A percentile compares a stretch with the other conserved stretches of the same genome.
Evolutionary conservation across 805 yeast species (phyloP).

Genomic region (Candida loeiensis): DNA sequence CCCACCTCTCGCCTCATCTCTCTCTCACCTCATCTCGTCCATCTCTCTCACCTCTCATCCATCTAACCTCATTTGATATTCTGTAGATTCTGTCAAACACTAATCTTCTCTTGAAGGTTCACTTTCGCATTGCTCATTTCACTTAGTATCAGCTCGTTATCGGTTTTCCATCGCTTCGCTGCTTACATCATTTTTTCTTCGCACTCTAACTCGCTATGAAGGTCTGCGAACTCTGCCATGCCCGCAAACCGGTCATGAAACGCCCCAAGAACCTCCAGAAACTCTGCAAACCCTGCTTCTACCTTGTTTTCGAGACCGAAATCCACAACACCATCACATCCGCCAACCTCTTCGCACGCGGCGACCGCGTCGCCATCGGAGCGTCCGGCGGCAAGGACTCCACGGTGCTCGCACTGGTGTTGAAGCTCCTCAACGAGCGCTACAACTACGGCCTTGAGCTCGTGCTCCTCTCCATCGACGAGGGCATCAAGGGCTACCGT

Average conservation of each 20-base stretch:
- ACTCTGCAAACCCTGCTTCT: conserved; percentile 88
- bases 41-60: too few relatives aligned
- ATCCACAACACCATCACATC: conserved; percentile 83
- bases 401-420: conserved; percentile 85
- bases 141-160: too few relatives aligned
- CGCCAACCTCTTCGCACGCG: conserved; percentile 65
- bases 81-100: too few relatives aligned
- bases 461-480: conserved; percentile 84
- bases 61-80: too few relatives aligned
- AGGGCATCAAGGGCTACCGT: conserved; percentile 94
- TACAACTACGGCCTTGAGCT: conserved; percentile 84
- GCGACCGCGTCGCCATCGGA: conserved; percentile 93
- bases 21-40: too few relatives aligned
- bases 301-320: conserved; percentile 87
- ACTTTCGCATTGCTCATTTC: background rate
- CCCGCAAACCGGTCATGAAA: conserved; percentile 78
- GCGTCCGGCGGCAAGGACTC: conserved; percentile 99
- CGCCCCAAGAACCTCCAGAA: conserved; percentile 91
- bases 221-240: conserved; percentile 80
- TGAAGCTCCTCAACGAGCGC: conserved; percentile 84
- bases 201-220: background rate
- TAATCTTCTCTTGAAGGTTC: too few relatives aligned
- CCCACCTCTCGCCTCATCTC: too few relatives aligned
- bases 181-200: background rate
- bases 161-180: background rate